These are phyloP conservation scores for Barnettozyma sp. DNA, from an alignment of 805 yeast species.

Conservation along the genomic window DNA sequence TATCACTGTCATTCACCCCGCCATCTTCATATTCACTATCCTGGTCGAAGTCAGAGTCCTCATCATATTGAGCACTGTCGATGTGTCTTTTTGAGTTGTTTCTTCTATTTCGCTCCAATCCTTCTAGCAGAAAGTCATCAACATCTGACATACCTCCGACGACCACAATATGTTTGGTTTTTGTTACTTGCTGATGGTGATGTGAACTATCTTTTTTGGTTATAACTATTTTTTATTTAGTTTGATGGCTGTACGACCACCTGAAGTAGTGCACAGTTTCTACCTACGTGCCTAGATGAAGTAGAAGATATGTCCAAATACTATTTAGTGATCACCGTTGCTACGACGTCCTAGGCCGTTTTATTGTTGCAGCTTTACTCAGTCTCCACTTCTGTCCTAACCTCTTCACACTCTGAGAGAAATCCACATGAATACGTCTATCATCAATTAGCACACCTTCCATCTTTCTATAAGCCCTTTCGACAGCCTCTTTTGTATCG, in stretches of 20 bases:
- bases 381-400: conserved; percentile 24
- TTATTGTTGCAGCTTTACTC: not conserved
- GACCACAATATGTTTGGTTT: no score
- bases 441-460: conserved; percentile 60
- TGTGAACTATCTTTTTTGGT: no score
- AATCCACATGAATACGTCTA: conserved; percentile 56
- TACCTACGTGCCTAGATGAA: no score
- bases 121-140: conserved; percentile 22
- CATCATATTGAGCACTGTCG: conserved; percentile 20
- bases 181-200: no score
- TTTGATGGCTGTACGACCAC: no score
- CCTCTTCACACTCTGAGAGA: conserved; percentile 47
- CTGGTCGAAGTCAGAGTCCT: conserved; percentile 26
- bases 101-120: conserved; percentile 18
- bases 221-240: no score
- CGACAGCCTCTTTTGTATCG: conserved; percentile 41
- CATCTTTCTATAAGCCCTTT: conserved; percentile 56
- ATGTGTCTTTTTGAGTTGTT: conserved; percentile 10
- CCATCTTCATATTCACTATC: no score
- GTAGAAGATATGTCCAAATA: no score
- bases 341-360: not conserved
- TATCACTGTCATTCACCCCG: no score
- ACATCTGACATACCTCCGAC: no score
- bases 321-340: no score
- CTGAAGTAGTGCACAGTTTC: no score